Evolutionary conservation across 1,139 yeast species (phyloP).

Genomic region (Kodamaea sp.): DNA sequence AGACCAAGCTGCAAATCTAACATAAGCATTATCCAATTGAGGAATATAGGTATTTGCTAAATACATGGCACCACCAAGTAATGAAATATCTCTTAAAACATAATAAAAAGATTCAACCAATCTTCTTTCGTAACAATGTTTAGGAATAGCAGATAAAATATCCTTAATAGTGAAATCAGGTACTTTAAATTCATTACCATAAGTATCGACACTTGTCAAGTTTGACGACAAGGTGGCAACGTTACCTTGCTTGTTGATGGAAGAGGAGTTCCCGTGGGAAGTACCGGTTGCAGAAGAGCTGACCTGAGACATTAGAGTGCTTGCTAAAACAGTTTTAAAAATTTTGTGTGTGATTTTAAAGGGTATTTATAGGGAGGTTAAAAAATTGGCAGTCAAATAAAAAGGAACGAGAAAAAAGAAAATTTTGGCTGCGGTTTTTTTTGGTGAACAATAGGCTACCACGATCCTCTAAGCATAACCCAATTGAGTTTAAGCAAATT

Average conservation of each 20-base stretch:
- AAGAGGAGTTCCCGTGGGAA: conserved; percentile 9
- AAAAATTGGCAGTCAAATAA: no score
- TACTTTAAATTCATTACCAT: conserved; percentile 63
- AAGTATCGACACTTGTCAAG: conserved; percentile 51
- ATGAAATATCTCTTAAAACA: conserved; percentile 60
- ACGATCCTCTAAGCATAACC: no score
- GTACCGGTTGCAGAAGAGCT: conserved; percentile 10
- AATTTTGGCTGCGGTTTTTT: no score
- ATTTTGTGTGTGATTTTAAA: no score
- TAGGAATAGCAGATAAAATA: conserved; percentile 67
- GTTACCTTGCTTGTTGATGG: conserved; percentile 32
- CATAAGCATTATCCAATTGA: conserved; percentile 16
- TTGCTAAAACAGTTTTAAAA: no score
- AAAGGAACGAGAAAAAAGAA: no score
- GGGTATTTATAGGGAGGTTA: no score
- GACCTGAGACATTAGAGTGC: conserved; percentile 8
- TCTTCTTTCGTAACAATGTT: conserved; percentile 70
- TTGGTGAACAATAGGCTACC: no score
- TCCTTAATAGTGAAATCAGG: conserved; percentile 77
- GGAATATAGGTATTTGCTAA: conserved; percentile 53
- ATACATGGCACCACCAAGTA: conserved; percentile 49
- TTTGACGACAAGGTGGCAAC: conserved; percentile 30
- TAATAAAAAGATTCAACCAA: conserved; percentile 54
- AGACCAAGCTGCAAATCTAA: conserved; percentile 39
- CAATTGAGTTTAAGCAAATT: no score